Base-by-base conservation (phyloP, 2,329 filamentous ascomycete genomes). In the Aspergillus latus region DNA sequence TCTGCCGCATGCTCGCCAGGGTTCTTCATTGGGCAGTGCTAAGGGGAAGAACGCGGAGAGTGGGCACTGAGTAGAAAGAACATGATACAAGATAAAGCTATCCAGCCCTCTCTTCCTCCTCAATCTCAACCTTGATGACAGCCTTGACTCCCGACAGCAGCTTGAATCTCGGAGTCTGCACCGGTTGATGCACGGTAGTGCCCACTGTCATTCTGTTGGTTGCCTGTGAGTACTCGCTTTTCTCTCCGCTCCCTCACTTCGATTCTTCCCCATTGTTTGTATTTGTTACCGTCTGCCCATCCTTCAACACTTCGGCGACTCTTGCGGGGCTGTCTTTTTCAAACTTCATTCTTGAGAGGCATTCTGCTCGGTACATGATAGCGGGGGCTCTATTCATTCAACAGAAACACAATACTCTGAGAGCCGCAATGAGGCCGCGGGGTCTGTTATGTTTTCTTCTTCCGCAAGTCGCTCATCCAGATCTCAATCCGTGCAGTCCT, bases 1-100 rank as follows among this genome's bases (percentile, higher is more conserved):
- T 62, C 56, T 62, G 63, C 60, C 57, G 64, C 64, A 66, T 58
- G 46, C 49, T 54, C 56, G 56, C 59, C 59, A 64, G 63, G 64
- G 57, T 65, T 57, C 53, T 57, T 59, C 50, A 59, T 60, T 60
- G 59, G 60, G 47, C 50, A 47, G 49, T 54, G 56, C 54, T 58
- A 59, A 60, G 52, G 64, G 34, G 61, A 60, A 58, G 57, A 55
- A 56, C 59, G 56, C 60, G 62, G 61, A 63, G 58, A 59, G 53
- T 58, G 59, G 55, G 51, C 59, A 49, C 57, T 57, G 57, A 53
- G 51, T 56, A 62, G 52, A 47, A 63, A 58, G 54, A 62, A 54
- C 52, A 57, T 55, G 52, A 52, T 56, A 60, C 48, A 16, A 26
- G 34, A 40, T 62, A 66, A 65, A 57, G 61, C 66, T 68, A 68